Evolutionary conservation across 345 rosid genomes (phyloP), one percentile per base, ranked within the genome.

Genomic region (Eucalyptus sp.): DNA sequence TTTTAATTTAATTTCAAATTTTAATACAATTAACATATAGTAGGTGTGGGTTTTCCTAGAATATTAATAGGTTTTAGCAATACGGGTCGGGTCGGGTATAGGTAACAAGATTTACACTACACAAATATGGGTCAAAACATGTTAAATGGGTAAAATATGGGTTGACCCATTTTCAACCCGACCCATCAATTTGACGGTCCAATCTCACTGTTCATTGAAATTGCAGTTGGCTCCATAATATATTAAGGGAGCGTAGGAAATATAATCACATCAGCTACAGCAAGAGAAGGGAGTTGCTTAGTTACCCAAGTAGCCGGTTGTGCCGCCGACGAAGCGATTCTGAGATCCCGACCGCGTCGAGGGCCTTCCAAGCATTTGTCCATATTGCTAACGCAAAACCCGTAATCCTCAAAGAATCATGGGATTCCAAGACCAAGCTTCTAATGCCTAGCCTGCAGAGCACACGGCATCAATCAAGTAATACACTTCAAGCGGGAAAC

Each of bases 361-460:
- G 66, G 56, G 51, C 84, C 83, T 44, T 87, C 52, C 87, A 95
- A 86, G 94, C 98, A 80, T 96, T 96, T 54, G 90, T 81, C 96
- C 94, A 97, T 27, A 76, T 90, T 1, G 91, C 22, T 8, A 96
- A 66, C 6, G 96, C 96, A 88, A 94, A 95, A 50, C 98, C 98
- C 12, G 94, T 88, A 31, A 60, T 90, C 89, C 98, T 94, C 89
- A 97, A 92, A 22, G 9, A 62, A 5, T 94, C 96, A 13, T 96
- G 93, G 31, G 97, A 93, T 91, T 96, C 98, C 92, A 97, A 91
- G 48, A 95, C 96, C 79, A 94, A 76, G 93, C 96, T 95, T 88
- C 91, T 88, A 60, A 97, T 92, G 86, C 99, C 98, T 87, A 91
- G 93, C 93, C 99, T 96, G 92, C 90, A 88, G 89, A 4, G 33